These are phyloP conservation scores for Heimioporus sp. DNA, from an alignment of 768 basidiomycete species.

Conservation along the genomic window DNA sequence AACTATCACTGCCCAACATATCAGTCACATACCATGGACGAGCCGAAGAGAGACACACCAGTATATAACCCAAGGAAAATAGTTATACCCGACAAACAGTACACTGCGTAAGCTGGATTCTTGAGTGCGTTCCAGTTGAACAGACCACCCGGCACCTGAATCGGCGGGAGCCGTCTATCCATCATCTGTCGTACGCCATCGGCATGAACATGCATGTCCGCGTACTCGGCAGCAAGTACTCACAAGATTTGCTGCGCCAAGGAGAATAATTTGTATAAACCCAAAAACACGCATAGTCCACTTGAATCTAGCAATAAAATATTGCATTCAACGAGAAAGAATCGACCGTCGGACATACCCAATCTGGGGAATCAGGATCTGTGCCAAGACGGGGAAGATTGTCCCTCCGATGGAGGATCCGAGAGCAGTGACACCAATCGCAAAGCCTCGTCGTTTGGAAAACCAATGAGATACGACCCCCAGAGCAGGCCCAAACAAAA, in stretches of 20 bases:
- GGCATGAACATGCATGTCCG: not conserved
- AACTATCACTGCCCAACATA: slow-evolving; percentile 46
- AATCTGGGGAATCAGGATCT: slow-evolving; percentile 49
- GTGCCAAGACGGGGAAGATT: slow-evolving; percentile 58
- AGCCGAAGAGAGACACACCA: slow-evolving; percentile 30
- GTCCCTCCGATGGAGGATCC: slow-evolving; percentile 73
- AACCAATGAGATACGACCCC: slow-evolving; percentile 75
- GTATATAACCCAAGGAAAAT: slow-evolving; percentile 72
- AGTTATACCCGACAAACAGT: slow-evolving; percentile 54
- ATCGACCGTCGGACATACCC: slow-evolving; percentile 41
- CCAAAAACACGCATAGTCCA: slow-evolving; percentile 77
- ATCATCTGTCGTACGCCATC: slow-evolving; percentile 21
- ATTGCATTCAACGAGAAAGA: not conserved
- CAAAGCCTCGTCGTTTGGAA: slow-evolving; percentile 51
- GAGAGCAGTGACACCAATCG: slow-evolving; percentile 59
- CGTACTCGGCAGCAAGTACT: not conserved
- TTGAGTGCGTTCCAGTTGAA: slow-evolving; percentile 52
- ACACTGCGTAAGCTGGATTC: slow-evolving; percentile 48
- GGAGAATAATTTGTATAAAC: slow-evolving; percentile 52
- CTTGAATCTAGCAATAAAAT: slow-evolving; percentile 46
- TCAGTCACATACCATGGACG: not conserved
- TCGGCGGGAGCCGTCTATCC: slow-evolving; percentile 54
- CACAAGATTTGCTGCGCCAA: slow-evolving; percentile 57
- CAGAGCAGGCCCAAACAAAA: slow-evolving; percentile 60
- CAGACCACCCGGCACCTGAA: slow-evolving; percentile 52